Evolutionary conservation across 2,329 filamentous ascomycete species (phyloP), one percentile per base, ranked within the genome.

Genomic region (Cordyceps militaris): DNA sequence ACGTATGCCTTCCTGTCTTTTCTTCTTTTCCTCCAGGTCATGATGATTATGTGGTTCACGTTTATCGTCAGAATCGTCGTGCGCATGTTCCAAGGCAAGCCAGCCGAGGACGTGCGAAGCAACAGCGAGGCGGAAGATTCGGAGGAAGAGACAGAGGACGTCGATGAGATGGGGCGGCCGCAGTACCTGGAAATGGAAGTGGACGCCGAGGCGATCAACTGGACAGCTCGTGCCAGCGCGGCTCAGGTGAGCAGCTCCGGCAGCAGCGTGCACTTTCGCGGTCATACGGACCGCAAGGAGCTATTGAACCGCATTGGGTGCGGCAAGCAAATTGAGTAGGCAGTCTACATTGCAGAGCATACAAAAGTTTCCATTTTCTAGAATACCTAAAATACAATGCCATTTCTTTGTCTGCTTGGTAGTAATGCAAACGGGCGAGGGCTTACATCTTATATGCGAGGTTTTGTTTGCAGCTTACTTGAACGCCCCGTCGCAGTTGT

Each of bases 1-100:
- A 85, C 86, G 65, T 88, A 83, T 79, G 78, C 79, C 10, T 97
- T 97, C 74, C 76, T 97, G 16, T 78, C 80, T 9, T 80, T 90
- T 42, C 82, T 99, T 2, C 76, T 95, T 10, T 81, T 86, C 38
- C 78, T 99, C 24, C 91, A 97, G 72, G 76, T 79, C 19, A 81
- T 99, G 55, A 91, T 88, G 38, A 75, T 96, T 34, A 79, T 89
- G 61, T 97, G 93, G 93, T 96, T 97, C 67, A 80, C 78, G 61
- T 88, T 96, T 84, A 96, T 97, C 63, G 73, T 91, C 43, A 84
- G 85, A 58, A 88, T 99, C 2, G 91, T 91, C 21, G 79, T 88
- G 61, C 85, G 86, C 60, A 91, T 97, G 7, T 69, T 97, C 36
- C 81, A 80, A 52, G 92, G 93, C 30, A 81, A 79, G 34, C 78